Evolutionary conservation across 306 rosid genomes (phyloP), one percentile per base, ranked within the genome.

Genomic region (Acacia acuminata): DNA sequence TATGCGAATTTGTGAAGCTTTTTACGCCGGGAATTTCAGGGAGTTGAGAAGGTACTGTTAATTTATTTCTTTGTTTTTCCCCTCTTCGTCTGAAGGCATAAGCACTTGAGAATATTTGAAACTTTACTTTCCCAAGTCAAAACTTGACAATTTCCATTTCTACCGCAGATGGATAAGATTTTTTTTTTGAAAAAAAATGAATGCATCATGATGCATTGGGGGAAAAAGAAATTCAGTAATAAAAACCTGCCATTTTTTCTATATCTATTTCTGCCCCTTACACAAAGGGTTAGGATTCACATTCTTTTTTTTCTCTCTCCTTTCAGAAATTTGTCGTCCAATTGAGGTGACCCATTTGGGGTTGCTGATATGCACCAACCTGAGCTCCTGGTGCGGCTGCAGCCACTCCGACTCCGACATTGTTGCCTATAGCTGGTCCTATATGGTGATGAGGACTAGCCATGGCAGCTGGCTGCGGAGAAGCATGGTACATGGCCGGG

Each of bases 321-420:
- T 24, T 58, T 93, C 89, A 94, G 94, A 96, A 96, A 89, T 90
- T 96, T 76, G 97, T 79, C 63, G 94, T 89, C 99, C 99, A 96
- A 68, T 92, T 96, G 89, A 94, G 88, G 79, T 94, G 99, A 19
- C 96, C 90, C 90, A 96, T 79, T 71, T 92, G 98, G 70, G 97
- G 88, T 45, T 94, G 98, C 90, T 96, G 99, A 87, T 94, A 94
- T 25, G 96, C 93, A 85, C 98, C 97, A 44, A 92, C 97, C 89
- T 92, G 99, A 75, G 95, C 83, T 77, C 99, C 98, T 5, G 99
- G 97, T 79, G 98, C 87, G 20, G 92, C 90, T 38, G 90, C 91
- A 0, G 94, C 98, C 73, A 93, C 98, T 76, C 99, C 98, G 20
- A 88, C 97, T 44, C 97, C 98, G 7, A 95, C 97, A 70, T 90